Base-by-base conservation (phyloP, 2,329 filamentous ascomycete genomes). In the Arachnopeziza araneosa region DNA sequence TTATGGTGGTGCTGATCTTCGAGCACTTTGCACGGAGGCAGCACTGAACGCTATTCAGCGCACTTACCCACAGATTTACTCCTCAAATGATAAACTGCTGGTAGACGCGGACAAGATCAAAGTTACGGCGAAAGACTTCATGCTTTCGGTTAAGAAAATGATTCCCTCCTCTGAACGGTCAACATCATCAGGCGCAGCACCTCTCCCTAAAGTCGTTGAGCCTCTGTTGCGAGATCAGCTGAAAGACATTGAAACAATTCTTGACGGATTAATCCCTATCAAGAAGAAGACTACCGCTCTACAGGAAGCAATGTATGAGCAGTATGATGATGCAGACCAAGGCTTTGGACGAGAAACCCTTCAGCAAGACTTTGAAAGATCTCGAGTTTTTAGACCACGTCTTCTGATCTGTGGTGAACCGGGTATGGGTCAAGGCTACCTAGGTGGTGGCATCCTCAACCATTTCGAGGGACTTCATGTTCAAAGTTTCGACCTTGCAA, bases 81-180 rank as follows among this genome's bases (percentile, higher is more conserved):
- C 85, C 24, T 93, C 93, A 0, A 87, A 90, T 65, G 87, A 96
- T 72, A 97, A 97, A 76, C 84, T 98, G 32, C 77, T 96, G 51
- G 95, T 99, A 60, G 87, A 97, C 67, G 88, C 93, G 0, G 83
- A 84, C 62, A 90, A 87, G 68, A 96, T 99, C 70, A 86, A 86
- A 60, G 86, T 99, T 48, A 87, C 90, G 51, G 91, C 95, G 4
- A 95, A 95, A 59, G 95, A 99, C 74, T 99, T 99, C 69, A 96
- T 96, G 89, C 83, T 97, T 17, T 96, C 93, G 0, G 87, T 97
- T 71, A 96, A 96, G 78, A 96, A 96, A 75, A 91, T 99, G 76
- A 84, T 97, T 12, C 95, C 95, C 7, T 98, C 95, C 0, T 98
- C 95, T 0, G 91, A 98, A 73, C 83, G 95, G 63, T 93, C 93